These are phyloP conservation scores for Fonsecaea erecta DNA, from an alignment of 2,329 filamentous ascomycete species.

Conservation along the genomic window DNA sequence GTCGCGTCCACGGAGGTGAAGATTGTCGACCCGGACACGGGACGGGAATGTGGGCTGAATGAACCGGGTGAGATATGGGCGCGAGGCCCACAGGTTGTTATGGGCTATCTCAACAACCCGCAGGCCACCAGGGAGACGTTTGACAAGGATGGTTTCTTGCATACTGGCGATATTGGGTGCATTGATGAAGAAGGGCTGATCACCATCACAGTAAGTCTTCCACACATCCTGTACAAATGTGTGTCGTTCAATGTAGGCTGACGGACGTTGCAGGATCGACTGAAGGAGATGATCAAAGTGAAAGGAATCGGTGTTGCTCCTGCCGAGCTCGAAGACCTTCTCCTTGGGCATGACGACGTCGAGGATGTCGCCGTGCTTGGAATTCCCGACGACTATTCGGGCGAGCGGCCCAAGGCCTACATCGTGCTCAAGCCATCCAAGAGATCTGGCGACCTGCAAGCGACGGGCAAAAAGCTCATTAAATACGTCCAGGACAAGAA, in stretches of 20 bases:
- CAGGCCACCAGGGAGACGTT: conserved; percentile 73
- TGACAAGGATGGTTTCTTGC: conserved; percentile 61
- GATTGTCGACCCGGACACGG: conserved; percentile 58
- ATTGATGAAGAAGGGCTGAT: conserved; percentile 63
- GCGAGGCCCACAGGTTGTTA: conserved; percentile 78
- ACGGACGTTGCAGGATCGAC: conserved; percentile 58
- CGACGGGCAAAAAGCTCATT: conserved; percentile 29
- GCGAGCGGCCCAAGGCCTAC: conserved; percentile 47
- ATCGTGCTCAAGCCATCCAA: conserved; percentile 44
- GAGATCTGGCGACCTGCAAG: conserved; percentile 19
- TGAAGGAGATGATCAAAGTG: conserved; percentile 63
- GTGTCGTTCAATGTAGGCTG: neutral
- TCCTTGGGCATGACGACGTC: conserved; percentile 52
- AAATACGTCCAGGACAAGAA: conserved; percentile 47
- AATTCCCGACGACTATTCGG: conserved; percentile 45
- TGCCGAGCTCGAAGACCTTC: conserved; percentile 53
- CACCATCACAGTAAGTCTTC: conserved; percentile 61
- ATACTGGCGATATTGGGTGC: conserved; percentile 69
- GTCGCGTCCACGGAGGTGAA: conserved; percentile 64
- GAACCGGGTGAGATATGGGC: conserved; percentile 68
- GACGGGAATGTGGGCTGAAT: conserved; percentile 57
- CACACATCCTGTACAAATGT: neutral
- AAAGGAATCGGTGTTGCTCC: conserved; percentile 55
- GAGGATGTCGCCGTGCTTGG: conserved; percentile 55
- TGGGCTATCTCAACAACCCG: conserved; percentile 76